These are phyloP conservation scores for Salicornia ramosissima DNA, from an alignment of 148 eudicot species.

Conservation along the genomic window DNA sequence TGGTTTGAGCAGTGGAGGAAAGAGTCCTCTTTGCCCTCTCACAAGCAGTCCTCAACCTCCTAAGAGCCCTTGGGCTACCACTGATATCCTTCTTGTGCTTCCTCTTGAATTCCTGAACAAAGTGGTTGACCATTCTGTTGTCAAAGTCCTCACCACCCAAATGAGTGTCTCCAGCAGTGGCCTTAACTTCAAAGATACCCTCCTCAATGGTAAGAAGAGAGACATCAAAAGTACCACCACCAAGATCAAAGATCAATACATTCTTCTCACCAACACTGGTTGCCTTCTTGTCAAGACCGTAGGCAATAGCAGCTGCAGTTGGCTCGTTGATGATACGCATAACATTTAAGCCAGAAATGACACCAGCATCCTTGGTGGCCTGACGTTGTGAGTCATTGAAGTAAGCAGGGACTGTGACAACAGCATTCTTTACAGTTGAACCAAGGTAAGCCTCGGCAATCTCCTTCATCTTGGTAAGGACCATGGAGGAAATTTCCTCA, in stretches of 20 bases:
- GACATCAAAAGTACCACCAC: constrained; percentile 32
- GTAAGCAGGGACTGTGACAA: constrained; percentile 32
- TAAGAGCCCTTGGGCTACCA: constrained; percentile 33
- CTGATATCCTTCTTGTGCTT: constrained; percentile 33
- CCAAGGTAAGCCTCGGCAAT: constrained; percentile 33
- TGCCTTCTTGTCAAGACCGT: constrained; percentile 40
- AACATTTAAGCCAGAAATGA: constrained; percentile 32
- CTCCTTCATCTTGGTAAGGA: constrained; percentile 31
- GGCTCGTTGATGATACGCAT: constrained; percentile 33
- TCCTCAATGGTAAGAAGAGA: constrained; percentile 23
- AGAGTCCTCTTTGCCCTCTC: constrained; percentile 35
- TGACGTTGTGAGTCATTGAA: constrained; percentile 36
- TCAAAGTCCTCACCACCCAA: constrained; percentile 26
- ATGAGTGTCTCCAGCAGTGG: constrained; percentile 21
- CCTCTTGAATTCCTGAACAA: constrained; percentile 34
- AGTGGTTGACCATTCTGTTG: constrained; percentile 35
- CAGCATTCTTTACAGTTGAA: constrained; percentile 25
- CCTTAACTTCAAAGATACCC: constrained; percentile 23
- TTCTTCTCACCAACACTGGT: constrained; percentile 33
- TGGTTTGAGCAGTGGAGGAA: constrained; percentile 30
- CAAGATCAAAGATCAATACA: constrained; percentile 32
- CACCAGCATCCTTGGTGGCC: constrained; percentile 35
- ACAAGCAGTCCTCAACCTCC: constrained; percentile 34
- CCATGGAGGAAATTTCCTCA: constrained; percentile 33
- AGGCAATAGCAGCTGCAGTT: constrained; percentile 34